Evolutionary conservation across 1,139 yeast species (phyloP).

Genomic region (Candida smagusa): DNA sequence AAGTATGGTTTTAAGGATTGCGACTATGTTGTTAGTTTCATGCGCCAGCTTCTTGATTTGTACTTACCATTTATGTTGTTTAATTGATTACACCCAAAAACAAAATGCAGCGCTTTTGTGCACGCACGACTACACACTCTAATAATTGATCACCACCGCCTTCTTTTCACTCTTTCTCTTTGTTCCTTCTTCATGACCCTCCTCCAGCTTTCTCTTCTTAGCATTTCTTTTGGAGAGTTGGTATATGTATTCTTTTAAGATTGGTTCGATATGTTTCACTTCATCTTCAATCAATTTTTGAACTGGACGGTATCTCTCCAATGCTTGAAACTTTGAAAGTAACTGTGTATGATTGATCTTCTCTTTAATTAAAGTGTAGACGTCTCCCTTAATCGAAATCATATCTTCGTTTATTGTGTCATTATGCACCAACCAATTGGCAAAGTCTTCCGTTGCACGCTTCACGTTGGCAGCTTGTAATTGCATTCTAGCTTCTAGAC

Average conservation of each 20-base stretch:
- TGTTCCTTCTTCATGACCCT: constrained; percentile 3
- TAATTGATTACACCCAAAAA: constrained; percentile 4
- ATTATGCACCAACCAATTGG: constrained; percentile 17
- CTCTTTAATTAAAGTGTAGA: constrained; percentile 1
- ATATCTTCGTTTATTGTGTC: constrained; percentile 10
- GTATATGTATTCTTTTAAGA: constrained; percentile 6
- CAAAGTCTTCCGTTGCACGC: constrained; percentile 12
- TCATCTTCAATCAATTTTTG: constrained; percentile 5
- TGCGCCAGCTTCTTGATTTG: background rate
- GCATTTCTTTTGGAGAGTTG: constrained; percentile 5
- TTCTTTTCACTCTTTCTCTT: constrained; percentile 8
- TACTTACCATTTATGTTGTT: constrained; percentile 7
- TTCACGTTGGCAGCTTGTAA: constrained; percentile 12
- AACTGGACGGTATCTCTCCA: constrained; percentile 6
- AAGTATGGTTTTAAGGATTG: constrained; percentile 95
- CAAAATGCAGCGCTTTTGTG: constrained; percentile 2
- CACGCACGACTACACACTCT: constrained; percentile 3
- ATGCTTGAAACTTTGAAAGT: constrained; percentile 1
- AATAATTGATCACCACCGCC: constrained; percentile 11
- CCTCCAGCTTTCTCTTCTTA: constrained; percentile 9
- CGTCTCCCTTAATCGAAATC: constrained; percentile 3
- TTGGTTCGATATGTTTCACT: constrained; percentile 2
- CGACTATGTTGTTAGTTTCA: constrained; percentile 39
- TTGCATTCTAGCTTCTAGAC: constrained; percentile 7
- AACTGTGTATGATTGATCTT: constrained; percentile 6